Evolutionary conservation across 2,329 filamentous ascomycete species (phyloP).

Genomic region (Ceratocystis harringtonii): DNA sequence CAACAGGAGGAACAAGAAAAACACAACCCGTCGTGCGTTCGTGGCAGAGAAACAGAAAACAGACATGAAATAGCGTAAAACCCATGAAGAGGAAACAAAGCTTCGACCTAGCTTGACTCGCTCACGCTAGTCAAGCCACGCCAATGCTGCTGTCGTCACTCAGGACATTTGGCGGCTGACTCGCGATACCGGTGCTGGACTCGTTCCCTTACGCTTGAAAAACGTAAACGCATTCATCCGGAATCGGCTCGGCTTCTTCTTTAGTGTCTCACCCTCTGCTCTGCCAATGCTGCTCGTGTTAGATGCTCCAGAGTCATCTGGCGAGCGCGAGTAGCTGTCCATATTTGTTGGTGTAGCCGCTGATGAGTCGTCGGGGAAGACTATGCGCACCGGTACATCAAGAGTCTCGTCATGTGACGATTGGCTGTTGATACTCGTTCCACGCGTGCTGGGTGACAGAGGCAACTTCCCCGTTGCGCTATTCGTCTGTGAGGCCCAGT

Average conservation of each 20-base stretch:
- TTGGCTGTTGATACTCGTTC: constrained; percentile 48
- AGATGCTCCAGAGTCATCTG: constrained; percentile 19
- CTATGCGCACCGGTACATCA: constrained; percentile 13
- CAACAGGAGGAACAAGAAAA: constrained; percentile 5
- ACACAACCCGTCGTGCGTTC: constrained; percentile 3
- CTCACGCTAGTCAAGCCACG: not conserved
- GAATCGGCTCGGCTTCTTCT: constrained; percentile 49
- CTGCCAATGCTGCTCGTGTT: constrained; percentile 32
- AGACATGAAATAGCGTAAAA: not conserved
- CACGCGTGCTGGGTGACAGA: constrained; percentile 48
- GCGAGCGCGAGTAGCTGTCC: constrained; percentile 11
- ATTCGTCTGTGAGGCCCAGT: constrained; percentile 48
- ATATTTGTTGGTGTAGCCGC: constrained; percentile 7
- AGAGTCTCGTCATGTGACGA: constrained; percentile 37
- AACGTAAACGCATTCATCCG: constrained; percentile 46
- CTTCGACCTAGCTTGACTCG: not conserved
- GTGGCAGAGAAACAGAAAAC: not conserved
- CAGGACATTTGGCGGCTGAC: constrained; percentile 1
- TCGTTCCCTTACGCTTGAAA: constrained; percentile 37
- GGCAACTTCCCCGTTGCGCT: constrained; percentile 50
- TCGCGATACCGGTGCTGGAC: constrained; percentile 11
- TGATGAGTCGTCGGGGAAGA: constrained; percentile 13
- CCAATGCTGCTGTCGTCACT: not conserved
- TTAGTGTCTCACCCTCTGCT: constrained; percentile 36
- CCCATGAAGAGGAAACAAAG: not conserved